Base-by-base conservation (phyloP, 2,329 filamentous ascomycete species). In the Trichophaea hybrida region DNA sequence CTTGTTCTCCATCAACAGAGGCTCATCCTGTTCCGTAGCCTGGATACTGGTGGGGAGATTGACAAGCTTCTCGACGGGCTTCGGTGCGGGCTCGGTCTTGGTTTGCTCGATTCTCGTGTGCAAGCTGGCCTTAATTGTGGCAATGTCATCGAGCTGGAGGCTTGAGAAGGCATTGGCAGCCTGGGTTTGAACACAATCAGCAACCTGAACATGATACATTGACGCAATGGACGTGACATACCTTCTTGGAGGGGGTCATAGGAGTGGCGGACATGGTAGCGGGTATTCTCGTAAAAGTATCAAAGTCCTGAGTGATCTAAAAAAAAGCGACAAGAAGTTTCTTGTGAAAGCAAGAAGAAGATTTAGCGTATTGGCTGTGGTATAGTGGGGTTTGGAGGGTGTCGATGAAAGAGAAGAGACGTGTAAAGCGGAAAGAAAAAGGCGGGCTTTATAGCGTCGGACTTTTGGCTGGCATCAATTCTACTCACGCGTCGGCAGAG, bases 1-100 rank as follows among this genome's bases (percentile, higher is more conserved):
- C 64, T 89, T 85, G 76, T 98, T 98, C 76, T 97, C 93, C 73
- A 89, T 86, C 5, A 98, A 82, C 56, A 98, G 79, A 60, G 93
- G 93, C 80, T 98, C 93, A 60, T 89, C 80, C 60, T 80, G 79
- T 74, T 95, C 88, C 55, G 85, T 78, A 33, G 79, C 68, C 75
- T 85, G 58, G 46, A 63, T 17, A 10, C n/a, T 44, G 4, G 34
- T 53, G 4, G 56, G 56, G 4, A 58, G 44, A 15, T 52, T 46
- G 46, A 58, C 46, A 10, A 58, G 38, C 17, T 61, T 59, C 54
- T 62, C 58, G 5, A 50, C 32, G 13, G 59, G 55, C 33, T 62
- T 60, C 33, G 55, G 59, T 46, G 48, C 54, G 13, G 56, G 35
- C 5, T 48, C 33, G 7, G 44, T 50, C 57, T 64, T 64, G 17